Percentiles rank a stretch among this genome's conserved stretches.
These are phyloP conservation scores for Cyathus olla DNA, from an alignment of 1,284 basidiomycete species.

Conservation along the genomic window DNA sequence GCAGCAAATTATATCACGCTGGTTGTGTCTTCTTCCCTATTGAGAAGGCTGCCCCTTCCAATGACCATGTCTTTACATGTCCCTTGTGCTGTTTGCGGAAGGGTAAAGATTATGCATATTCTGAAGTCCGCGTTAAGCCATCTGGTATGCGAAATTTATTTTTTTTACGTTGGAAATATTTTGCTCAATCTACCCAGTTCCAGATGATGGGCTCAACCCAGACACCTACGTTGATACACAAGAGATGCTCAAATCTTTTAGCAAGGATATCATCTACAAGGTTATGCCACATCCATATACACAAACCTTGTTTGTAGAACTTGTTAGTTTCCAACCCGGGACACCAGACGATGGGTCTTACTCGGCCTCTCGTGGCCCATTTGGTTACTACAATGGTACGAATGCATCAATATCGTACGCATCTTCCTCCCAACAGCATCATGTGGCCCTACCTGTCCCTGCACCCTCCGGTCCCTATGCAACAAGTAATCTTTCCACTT, in stretches of 20 bases:
- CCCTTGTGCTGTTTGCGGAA: conserved; percentile 82
- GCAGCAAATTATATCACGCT: conserved; percentile 75
- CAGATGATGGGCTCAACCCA: conserved; percentile 41
- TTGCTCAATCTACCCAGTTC: conserved; percentile 11
- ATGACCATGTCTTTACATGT: conserved; percentile 64
- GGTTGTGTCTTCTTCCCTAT: conserved; percentile 78
- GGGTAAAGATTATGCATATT: conserved; percentile 73
- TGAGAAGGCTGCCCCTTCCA: conserved; percentile 26
- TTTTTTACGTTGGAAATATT: conserved; percentile 9
- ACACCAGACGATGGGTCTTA: conserved; percentile 46
- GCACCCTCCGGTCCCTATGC: conserved; percentile 23
- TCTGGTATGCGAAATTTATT: conserved; percentile 57
- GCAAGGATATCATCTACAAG: conserved; percentile 77
- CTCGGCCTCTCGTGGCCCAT: conserved; percentile 17
- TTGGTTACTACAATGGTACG: conserved; percentile 9
- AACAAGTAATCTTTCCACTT: conserved; percentile 17
- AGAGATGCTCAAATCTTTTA: conserved; percentile 79
- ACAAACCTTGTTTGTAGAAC: conserved; percentile 79
- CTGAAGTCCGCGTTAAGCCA: conserved; percentile 79
- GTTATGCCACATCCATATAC: conserved; percentile 71
- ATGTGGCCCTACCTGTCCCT: conserved; percentile 21
- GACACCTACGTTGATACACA: conserved; percentile 77
- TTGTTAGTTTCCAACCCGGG: conserved; percentile 66
- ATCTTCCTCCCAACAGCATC: conserved; percentile 13
- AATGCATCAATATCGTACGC: conserved; percentile 19